phyloP scores from a whole-genome alignment of 495 filamentous ascomycete species.

The Parathielavia hyrcaniae region DNA sequence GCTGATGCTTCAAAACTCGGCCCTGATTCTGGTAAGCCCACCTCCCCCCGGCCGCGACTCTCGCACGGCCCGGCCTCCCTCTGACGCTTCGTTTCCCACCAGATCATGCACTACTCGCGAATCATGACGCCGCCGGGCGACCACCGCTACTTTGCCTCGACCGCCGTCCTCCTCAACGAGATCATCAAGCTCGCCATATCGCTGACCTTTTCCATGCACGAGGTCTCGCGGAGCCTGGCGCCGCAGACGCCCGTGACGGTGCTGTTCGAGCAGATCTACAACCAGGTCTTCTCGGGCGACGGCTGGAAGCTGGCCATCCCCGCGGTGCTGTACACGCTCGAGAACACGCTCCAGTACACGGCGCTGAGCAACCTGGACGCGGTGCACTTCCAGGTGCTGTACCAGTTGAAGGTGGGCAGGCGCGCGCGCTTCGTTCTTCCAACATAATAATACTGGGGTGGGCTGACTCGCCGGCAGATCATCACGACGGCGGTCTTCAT shows the following conservation, averaged over 20 bases:
- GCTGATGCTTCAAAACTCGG: conserved; percentile 77
- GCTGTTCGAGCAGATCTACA: conserved; percentile 71
- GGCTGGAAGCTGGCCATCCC: conserved; percentile 95
- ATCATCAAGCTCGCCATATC: conserved; percentile 83
- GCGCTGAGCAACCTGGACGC: conserved; percentile 87
- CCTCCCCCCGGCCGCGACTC: not conserved
- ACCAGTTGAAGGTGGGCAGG: conserved; percentile 64
- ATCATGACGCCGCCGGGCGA: conserved; percentile 78
- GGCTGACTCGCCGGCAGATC: conserved; percentile 42
- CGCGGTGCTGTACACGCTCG: conserved; percentile 78
- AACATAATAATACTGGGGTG: not conserved
- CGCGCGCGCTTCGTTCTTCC: too few relatives aligned
- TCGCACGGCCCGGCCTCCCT: not conserved
- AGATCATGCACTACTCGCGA: conserved; percentile 89
- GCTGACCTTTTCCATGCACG: conserved; percentile 79
- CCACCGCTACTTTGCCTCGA: conserved; percentile 86
- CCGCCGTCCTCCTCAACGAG: conserved; percentile 91
- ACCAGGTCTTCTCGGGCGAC: conserved; percentile 80
- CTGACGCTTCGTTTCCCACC: conserved; percentile 19
- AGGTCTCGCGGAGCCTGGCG: conserved; percentile 67
- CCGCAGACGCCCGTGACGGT: conserved; percentile 71
- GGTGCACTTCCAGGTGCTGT: conserved; percentile 86
- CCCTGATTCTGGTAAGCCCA: conserved; percentile 57
- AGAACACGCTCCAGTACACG: conserved; percentile 88
- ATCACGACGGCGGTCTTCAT: conserved; percentile 87